Conservation (phyloP, 1,284 basidiomycete species). For the Cryptococcus sp. region DNA sequence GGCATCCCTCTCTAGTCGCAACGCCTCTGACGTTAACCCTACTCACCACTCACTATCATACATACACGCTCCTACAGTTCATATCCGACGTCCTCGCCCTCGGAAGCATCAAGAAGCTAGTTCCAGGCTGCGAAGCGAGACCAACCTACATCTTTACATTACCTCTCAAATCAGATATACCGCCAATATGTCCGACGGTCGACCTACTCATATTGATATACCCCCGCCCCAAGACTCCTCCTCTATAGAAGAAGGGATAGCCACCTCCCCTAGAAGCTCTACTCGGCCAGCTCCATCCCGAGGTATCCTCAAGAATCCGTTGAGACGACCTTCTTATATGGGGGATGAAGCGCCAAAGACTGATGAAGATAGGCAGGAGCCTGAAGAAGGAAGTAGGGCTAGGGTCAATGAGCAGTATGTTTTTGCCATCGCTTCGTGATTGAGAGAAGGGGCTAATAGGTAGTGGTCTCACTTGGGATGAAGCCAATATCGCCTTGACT, state of each 20-base stretch:
- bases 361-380: conserved; percentile 8
- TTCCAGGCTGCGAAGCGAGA: too few relatives aligned
- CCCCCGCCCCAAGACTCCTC: conserved; percentile 16
- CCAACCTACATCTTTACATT: too few relatives aligned
- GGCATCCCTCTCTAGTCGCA: neutral
- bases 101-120: too few relatives aligned
- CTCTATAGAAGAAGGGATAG: conserved; percentile 13
- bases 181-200: conserved; percentile 4
- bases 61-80: too few relatives aligned
- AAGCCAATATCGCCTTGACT: conserved; percentile 81
- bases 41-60: too few relatives aligned
- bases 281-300: conserved; percentile 33
- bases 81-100: too few relatives aligned
- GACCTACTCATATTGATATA: conserved; percentile 36
- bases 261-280: conserved; percentile 13
- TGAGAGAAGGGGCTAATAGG: neutral
- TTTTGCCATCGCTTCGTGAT: neutral
- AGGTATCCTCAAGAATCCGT: conserved; percentile 46
- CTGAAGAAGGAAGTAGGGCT: conserved; percentile 2
- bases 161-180: too few relatives aligned
- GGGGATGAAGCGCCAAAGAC: conserved; percentile 2
- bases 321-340: conserved; percentile 16
- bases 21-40: neutral
- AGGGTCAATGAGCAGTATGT: conserved; percentile 18
- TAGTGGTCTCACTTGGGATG: conserved; percentile 76